These are phyloP conservation scores for Crocinoboletus sp. DNA, from an alignment of 1,284 basidiomycete species.

Conservation along the genomic window DNA sequence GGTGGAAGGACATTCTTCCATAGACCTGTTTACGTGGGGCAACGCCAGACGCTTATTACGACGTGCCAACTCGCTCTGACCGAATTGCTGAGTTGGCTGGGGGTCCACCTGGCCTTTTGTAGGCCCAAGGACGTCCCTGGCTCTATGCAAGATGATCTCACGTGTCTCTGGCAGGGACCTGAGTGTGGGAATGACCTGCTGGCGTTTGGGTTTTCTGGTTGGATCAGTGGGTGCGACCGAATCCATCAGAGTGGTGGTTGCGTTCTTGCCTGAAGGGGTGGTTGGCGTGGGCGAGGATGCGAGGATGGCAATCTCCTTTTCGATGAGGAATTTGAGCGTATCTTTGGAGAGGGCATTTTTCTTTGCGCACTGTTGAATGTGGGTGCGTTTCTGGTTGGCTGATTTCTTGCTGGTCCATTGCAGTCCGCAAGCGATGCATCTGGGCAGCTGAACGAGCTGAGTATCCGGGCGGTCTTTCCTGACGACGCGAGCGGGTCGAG, in stretches of 20 bases:
- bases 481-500: background rate
- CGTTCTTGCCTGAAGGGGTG: slow-evolving; percentile 5
- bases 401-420: slow-evolving; percentile 68
- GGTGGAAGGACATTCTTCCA: slow-evolving; percentile 26
- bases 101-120: slow-evolving; percentile 2
- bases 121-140: slow-evolving; percentile 42
- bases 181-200: slow-evolving; percentile 43
- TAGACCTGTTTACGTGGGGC: background rate
- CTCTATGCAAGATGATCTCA: slow-evolving; percentile 49
- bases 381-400: slow-evolving; percentile 53
- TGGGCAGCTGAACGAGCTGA: slow-evolving; percentile 45
- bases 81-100: slow-evolving; percentile 33
- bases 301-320: slow-evolving; percentile 39
- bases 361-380: slow-evolving; percentile 64
- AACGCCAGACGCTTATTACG: slow-evolving; percentile 3
- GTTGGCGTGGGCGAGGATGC: background rate
- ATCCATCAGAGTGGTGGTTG: slow-evolving; percentile 49
- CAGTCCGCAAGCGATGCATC: slow-evolving; percentile 62
- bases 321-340: slow-evolving; percentile 51
- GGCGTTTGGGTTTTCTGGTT: slow-evolving; percentile 43
- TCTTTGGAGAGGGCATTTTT: slow-evolving; percentile 50
- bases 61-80: slow-evolving; percentile 20
- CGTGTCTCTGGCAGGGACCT: slow-evolving; percentile 46
- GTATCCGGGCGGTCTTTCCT: slow-evolving; percentile 17
- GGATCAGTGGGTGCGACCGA: slow-evolving; percentile 43